Percentiles rank a stretch among this genome's conserved stretches.
Conservation (phyloP, 2,329 filamentous ascomycete genomes). For the Ophiocordyceps australis region DNA sequence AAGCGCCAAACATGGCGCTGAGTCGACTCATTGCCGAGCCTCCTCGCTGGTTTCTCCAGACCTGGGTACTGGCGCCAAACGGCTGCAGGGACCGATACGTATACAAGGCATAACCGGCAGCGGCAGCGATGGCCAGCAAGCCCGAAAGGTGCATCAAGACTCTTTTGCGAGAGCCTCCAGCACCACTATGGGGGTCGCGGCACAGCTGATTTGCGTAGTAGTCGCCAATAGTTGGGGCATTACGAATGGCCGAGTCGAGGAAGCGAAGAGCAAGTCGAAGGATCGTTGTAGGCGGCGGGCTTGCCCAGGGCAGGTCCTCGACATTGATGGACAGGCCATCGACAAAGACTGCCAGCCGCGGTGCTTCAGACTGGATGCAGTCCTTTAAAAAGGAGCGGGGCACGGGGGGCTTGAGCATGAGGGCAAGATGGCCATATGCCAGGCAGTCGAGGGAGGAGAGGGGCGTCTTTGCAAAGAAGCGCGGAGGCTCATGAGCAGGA, state of each 20-base stretch:
- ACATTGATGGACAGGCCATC: conserved; percentile 11
- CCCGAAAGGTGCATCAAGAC: conserved; percentile 13
- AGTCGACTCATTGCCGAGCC: conserved; percentile 18
- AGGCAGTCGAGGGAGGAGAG: conserved; percentile 50
- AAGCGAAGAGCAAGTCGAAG: conserved; percentile 11
- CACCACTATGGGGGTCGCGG: conserved; percentile 13
- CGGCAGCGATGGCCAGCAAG: conserved; percentile 17
- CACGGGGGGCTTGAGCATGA: conserved; percentile 41
- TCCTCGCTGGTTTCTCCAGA: conserved; percentile 17
- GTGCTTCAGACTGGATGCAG: conserved; percentile 16
- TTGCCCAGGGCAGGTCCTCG: conserved; percentile 10
- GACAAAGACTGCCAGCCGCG: conserved; percentile 13
- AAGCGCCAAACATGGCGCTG: conserved; percentile 22
- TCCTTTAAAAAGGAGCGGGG: conserved; percentile 22
- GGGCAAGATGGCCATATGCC: conserved; percentile 57
- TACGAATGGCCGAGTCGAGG: conserved; percentile 15
- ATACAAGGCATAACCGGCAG: conserved; percentile 18
- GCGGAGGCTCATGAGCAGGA: conserved; percentile 7
- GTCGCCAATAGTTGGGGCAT: conserved; percentile 15
- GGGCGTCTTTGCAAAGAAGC: conserved; percentile 10
- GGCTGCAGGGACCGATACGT: conserved; percentile 22
- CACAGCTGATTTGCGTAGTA: conserved; percentile 17
- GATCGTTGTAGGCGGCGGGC: conserved; percentile 6
- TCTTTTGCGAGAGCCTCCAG: conserved; percentile 14
- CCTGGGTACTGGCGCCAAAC: conserved; percentile 24